A percentile compares a stretch with the other conserved stretches of the same genome.
These are phyloP conservation scores for Aegilops sharonensis DNA, from an alignment of 176 grass and related monocot genomes.

Conservation along the genomic window DNA sequence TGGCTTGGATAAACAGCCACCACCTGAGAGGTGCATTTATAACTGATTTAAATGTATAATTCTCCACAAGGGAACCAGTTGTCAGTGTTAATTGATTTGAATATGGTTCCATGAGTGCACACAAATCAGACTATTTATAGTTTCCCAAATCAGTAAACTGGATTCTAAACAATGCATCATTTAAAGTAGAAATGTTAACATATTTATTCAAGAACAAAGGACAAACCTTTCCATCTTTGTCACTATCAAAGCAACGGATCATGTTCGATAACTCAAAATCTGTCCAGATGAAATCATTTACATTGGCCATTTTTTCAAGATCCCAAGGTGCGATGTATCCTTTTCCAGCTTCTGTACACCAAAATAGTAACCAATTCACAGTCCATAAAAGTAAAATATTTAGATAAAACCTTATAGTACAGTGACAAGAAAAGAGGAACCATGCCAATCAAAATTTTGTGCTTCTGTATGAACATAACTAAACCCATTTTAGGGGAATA, in stretches of 20 bases:
- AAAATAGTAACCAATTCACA: conserved; percentile 19
- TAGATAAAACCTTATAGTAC: not conserved
- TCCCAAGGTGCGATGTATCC: conserved; percentile 77
- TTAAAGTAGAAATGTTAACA: not conserved
- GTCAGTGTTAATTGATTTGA: not conserved
- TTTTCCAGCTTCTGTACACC: conserved; percentile 73
- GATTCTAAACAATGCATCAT: not conserved
- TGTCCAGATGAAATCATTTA: conserved; percentile 91
- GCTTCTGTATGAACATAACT: conserved; percentile 4
- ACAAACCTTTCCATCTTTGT: conserved; percentile 81
- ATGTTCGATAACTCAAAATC: conserved; percentile 77
- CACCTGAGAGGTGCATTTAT: not conserved
- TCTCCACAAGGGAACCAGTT: not conserved
- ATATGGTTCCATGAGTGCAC: not conserved
- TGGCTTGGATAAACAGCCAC: not conserved
- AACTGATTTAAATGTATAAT: not conserved
- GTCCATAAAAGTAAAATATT: conserved; percentile 17
- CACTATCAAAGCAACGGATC: conserved; percentile 80
- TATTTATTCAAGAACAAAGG: not conserved
- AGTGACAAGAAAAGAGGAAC: not conserved
- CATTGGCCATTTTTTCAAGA: conserved; percentile 70
- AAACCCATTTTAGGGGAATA: conserved; percentile 1
- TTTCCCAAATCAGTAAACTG: not conserved
- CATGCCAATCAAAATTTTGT: not conserved
- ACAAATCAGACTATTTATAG: not conserved